Evolutionary conservation across 768 basidiomycete species (phyloP).

Genomic region (Hygrocybe punicea): DNA sequence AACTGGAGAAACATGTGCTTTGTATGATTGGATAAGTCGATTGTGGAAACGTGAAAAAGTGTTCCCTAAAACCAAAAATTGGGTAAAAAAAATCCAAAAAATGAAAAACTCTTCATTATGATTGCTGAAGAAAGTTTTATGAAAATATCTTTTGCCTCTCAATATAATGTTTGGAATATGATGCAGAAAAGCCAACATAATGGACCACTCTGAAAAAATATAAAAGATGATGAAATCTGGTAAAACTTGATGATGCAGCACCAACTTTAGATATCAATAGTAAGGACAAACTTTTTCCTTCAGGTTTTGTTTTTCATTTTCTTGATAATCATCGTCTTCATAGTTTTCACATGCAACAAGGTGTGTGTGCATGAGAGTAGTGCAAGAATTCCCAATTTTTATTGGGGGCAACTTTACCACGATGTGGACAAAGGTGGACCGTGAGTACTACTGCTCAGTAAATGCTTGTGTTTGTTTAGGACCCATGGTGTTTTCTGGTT

Average conservation of each 20-base stretch:
- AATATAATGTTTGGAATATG: too few species aligned
- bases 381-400: slow-evolving; percentile 26
- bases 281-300: slow-evolving; percentile 27
- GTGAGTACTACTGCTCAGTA: slow-evolving; percentile 29
- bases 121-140: slow-evolving; percentile 1
- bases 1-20: slow-evolving; percentile 17
- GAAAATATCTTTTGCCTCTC: slow-evolving; percentile 20
- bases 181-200: too few species aligned
- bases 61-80: slow-evolving; percentile 1
- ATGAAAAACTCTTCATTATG: neutral
- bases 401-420: slow-evolving; percentile 29
- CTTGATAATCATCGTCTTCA: slow-evolving; percentile 11
- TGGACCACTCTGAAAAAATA: neutral
- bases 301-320: slow-evolving; percentile 19
- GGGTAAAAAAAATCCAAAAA: neutral
- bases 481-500: slow-evolving; percentile 31
- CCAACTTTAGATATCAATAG: slow-evolving; percentile 5
- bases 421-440: slow-evolving; percentile 30
- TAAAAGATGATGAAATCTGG: neutral
- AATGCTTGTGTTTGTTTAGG: slow-evolving; percentile 33
- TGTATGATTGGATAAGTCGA: slow-evolving; percentile 30
- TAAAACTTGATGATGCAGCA: neutral
- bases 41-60: slow-evolving; percentile 15
- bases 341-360: neutral
- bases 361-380: neutral